Evolutionary conservation across 441 rosid species (phyloP).

Genomic region (Gossypium gossypioides): DNA sequence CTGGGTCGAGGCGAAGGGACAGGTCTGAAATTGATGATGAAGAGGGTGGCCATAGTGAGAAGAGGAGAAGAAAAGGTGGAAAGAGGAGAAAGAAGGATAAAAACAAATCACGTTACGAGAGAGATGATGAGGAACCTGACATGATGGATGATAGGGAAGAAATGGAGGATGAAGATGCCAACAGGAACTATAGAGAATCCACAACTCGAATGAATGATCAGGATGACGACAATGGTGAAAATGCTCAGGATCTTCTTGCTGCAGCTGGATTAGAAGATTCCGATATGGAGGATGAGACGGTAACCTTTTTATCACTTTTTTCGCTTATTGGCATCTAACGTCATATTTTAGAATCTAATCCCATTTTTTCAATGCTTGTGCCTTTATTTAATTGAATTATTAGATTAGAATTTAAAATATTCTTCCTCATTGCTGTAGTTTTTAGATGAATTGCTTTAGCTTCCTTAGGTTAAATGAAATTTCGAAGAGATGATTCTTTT

Average conservation of each 20-base stretch:
- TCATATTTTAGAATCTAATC: not conserved
- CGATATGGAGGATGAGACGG: slow-evolving; percentile 67
- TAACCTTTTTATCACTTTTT: slow-evolving; percentile 6
- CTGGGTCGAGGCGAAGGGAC: slow-evolving; percentile 73
- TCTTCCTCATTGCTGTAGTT: not conserved
- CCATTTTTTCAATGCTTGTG: not conserved
- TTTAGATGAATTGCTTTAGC: not conserved
- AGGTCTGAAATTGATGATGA: slow-evolving; percentile 75
- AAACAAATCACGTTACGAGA: slow-evolving; percentile 61
- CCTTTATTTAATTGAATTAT: not conserved
- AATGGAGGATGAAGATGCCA: slow-evolving; percentile 59
- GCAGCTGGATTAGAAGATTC: slow-evolving; percentile 98
- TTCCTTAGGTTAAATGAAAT: not conserved
- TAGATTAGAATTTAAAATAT: not conserved
- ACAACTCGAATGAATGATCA: slow-evolving; percentile 36
- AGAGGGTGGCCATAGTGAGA: slow-evolving; percentile 76
- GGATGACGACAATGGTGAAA: slow-evolving; percentile 50
- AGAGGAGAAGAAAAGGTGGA: slow-evolving; percentile 83
- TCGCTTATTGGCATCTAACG: not conserved
- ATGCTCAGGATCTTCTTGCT: slow-evolving; percentile 73
- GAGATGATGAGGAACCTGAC: slow-evolving; percentile 62
- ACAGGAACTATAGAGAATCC: slow-evolving; percentile 42
- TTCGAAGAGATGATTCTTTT: not conserved
- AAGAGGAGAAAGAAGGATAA: slow-evolving; percentile 92
- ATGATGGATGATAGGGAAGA: slow-evolving; percentile 64